Evolutionary conservation across 140 eudicot species (phyloP), one percentile per base, ranked within the genome.

Genomic region (Erigeron philadelphicus): DNA sequence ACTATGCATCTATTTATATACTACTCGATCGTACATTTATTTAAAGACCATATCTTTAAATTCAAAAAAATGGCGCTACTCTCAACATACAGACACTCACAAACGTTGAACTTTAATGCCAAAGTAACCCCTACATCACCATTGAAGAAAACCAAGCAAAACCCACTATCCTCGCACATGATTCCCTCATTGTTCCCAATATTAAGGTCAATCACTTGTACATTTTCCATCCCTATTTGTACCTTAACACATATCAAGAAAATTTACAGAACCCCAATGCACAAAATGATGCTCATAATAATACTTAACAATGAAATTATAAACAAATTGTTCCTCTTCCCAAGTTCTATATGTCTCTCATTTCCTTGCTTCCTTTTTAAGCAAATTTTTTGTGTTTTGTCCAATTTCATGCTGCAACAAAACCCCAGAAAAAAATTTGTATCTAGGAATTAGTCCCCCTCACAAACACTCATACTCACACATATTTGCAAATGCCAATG

Each of bases 241-340:
- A 49, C 80, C 46, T 62, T 65, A 31, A 55, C 57, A 77, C 77
- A 64, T 42, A 69, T 70, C 81, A 74, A 69, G 76, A 69, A 76
- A 31, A 67, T 50, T 72, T 72, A 60, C 84, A 78, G 84, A 84
- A 84, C 85, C 89, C 90, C 90, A 83, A 85, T 16, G 47, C 11
- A 16, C 43, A 58, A 58, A 6, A 16, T 4, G 18, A n/a, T 53
- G 18, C 9, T 11, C 7, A 52, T 52, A n/a, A 52, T 52, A 13
- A 52, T 52, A 49, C 55, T 49, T 11, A 50, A 15, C n/a, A 1
- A 53, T 15, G 58, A n/a, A 16, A n/a, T n/a, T 65, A 82, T 77
- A 75, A 77, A 83, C 80, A 61, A 70, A 59, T 50, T 35, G 70
- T 67, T 68, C 54, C 68, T 68, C 13, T 60, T 75, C 77, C 66